Conservation (phyloP, 164 flowering plant genomes). For the Taxillus chinensis region DNA sequence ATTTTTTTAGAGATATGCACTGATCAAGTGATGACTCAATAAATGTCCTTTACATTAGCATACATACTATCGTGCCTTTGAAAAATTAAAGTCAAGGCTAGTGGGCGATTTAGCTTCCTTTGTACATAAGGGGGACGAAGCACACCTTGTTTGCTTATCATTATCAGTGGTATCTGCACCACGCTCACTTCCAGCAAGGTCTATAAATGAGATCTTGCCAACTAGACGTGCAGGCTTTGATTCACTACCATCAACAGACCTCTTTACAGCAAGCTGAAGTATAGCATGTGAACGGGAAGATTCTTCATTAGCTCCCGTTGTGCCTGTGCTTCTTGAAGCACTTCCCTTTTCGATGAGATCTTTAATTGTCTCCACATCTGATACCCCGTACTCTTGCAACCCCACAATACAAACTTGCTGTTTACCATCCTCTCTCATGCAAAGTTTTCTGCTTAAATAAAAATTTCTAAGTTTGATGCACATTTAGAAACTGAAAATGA, state of each 20-base stretch:
- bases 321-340: slow-evolving; percentile 85
- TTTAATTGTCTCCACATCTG: slow-evolving; percentile 60
- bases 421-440: slow-evolving; percentile 97
- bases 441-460: slow-evolving; percentile 50
- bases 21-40: too few relatives aligned
- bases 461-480: slow-evolving; percentile 2
- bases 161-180: slow-evolving; percentile 98
- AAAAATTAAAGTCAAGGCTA: too few relatives aligned
- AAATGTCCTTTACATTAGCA: too few relatives aligned
- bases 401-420: slow-evolving; percentile 96
- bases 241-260: slow-evolving; percentile 59
- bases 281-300: slow-evolving; percentile 97
- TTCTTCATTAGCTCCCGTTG: slow-evolving; percentile 98
- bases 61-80: too few relatives aligned
- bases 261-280: slow-evolving; percentile 83
- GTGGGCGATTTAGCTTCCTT: too few relatives aligned
- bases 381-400: slow-evolving; percentile 70
- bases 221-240: slow-evolving; percentile 72
- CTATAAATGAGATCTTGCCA: slow-evolving; percentile 92
- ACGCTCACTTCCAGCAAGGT: slow-evolving; percentile 98
- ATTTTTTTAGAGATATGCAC: too few relatives aligned
- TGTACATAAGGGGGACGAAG: too few relatives aligned
- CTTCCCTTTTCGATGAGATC: slow-evolving; percentile 86
- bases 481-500: not conserved
- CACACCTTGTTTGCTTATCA: slow-evolving; percentile 87